Conservation (phyloP, 441 rosid genomes). For the Arabidopsis lyrata region DNA sequence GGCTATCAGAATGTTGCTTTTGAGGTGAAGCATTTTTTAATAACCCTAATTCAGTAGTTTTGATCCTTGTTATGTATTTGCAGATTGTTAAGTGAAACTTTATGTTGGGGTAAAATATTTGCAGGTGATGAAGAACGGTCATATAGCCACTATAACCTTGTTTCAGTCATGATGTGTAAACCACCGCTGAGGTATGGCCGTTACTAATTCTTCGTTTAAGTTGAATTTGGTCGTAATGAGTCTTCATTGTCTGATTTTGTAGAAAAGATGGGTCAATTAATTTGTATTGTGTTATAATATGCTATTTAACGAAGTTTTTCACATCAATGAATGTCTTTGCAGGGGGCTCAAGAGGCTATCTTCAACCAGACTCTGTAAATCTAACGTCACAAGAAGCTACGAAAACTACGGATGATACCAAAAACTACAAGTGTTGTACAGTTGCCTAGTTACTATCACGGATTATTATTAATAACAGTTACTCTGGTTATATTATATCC, state of each 20-base stretch:
- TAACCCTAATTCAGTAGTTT: background rate
- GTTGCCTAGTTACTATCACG: slow-evolving; percentile 25
- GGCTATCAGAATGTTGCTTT: slow-evolving; percentile 95
- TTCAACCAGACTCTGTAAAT: slow-evolving; percentile 35
- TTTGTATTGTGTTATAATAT: background rate
- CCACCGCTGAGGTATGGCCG: slow-evolving; percentile 36
- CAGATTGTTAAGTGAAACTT: background rate
- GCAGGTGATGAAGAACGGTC: slow-evolving; percentile 98
- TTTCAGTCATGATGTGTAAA: slow-evolving; percentile 69
- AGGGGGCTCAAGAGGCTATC: slow-evolving; percentile 36
- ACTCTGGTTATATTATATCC: background rate
- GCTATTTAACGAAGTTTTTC: background rate
- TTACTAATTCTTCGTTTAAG: too few species aligned
- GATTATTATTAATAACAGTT: slow-evolving; percentile 8
- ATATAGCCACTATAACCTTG: slow-evolving; percentile 88
- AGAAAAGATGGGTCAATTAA: background rate
- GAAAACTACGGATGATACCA: slow-evolving; percentile 1
- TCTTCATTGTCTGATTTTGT: background rate
- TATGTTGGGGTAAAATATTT: slow-evolving; percentile 19
- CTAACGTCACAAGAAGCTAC: slow-evolving; percentile 34
- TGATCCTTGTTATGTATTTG: background rate
- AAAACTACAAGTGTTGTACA: slow-evolving; percentile 32
- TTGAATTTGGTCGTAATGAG: background rate
- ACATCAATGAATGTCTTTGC: slow-evolving; percentile 11
- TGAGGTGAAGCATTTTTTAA: slow-evolving; percentile 63